A percentile compares a stretch with the other conserved stretches of the same genome.
Evolutionary conservation across 495 filamentous ascomycete species (phyloP).

Genomic region (Aspergillus olivimuriae): DNA sequence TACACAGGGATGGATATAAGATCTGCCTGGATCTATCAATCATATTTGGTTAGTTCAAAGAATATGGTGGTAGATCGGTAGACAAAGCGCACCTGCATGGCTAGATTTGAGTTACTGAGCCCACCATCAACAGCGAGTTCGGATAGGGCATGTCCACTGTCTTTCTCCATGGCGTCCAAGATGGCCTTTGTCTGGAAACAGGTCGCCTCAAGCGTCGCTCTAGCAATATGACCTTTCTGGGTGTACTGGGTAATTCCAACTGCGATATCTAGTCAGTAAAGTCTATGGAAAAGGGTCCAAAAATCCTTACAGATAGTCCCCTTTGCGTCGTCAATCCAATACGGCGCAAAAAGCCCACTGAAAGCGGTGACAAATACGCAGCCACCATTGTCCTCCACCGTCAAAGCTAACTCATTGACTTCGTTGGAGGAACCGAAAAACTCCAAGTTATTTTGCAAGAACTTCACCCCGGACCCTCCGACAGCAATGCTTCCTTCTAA

Average conservation of each 20-base stretch:
- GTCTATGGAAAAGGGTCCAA: neutral
- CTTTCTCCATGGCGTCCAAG: constrained; percentile 88
- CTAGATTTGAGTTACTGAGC: constrained; percentile 86
- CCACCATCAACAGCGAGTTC: constrained; percentile 88
- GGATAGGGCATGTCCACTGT: constrained; percentile 73
- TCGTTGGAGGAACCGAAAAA: constrained; percentile 69
- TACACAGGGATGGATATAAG: constrained; percentile 41
- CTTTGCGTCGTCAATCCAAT: constrained; percentile 96
- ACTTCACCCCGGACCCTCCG: constrained; percentile 85
- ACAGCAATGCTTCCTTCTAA: constrained; percentile 92
- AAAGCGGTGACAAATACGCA: constrained; percentile 96
- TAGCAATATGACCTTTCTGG: constrained; percentile 81
- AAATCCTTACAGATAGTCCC: constrained; percentile 69
- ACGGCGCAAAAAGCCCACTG: constrained; percentile 90
- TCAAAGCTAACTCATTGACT: constrained; percentile 73
- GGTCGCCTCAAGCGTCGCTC: constrained; percentile 88
- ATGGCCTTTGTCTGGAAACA: constrained; percentile 97
- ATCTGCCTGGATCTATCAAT: constrained; percentile 34
- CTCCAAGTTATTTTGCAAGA: constrained; percentile 78
- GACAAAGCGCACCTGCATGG: constrained; percentile 62
- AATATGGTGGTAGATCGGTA: neutral
- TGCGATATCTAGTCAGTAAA: constrained; percentile 6
- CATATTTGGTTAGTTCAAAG: neutral
- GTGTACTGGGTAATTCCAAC: constrained; percentile 94
- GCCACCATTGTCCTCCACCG: constrained; percentile 81